Base-by-base conservation (phyloP, 2,329 filamentous ascomycete genomes). In the Mollisiaceae sp. region DNA sequence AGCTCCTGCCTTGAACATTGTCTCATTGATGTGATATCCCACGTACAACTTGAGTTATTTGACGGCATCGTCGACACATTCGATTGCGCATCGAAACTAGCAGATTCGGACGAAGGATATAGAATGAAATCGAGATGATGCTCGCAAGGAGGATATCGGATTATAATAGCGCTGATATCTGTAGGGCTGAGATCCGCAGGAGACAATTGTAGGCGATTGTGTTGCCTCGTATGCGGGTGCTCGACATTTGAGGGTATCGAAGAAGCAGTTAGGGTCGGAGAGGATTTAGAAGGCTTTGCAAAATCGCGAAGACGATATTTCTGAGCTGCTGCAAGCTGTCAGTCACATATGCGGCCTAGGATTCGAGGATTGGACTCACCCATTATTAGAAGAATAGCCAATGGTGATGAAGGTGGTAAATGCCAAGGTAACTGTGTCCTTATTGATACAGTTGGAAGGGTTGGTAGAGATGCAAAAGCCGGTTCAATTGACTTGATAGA, bases 101-200 rank as follows among this genome's bases (percentile, higher is more conserved):
- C 8, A 6, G 32, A 20, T 41, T 20, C 55, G n/a, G n/a, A 22
- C 8, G 55, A 41, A 1, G 55, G 36, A 18, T 41, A 57, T 24
- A 38, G 32, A 35, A 57, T 39, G 32, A 38, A 38, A 35, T 57
- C 55, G 55, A 57, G 35, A 35, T 38, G 4, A 20, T 38, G 55
- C 55, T 41, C 4, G n/a, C 32, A 41, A 11, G 20, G n/a, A 11
- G 32, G n/a, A 20, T 39, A 39, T 57, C 18, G 32, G 4, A 54
- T 54, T 12, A 27, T 35, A 9, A 54, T 54, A 32, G 27, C 27
- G 50, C 11, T 50, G n/a, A 24, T 50, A 27, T 54, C 24, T 27
- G 45, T 20, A 20, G 22, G 45, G 20, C 22, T 8, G 20, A 14
- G n/a, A 54, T 32, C 22, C 24, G 11, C 50, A 52, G 8, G 2